Evolutionary conservation across 2,329 filamentous ascomycete genomes (phyloP).

Genomic region (Trematosphaeria pertusa): DNA sequence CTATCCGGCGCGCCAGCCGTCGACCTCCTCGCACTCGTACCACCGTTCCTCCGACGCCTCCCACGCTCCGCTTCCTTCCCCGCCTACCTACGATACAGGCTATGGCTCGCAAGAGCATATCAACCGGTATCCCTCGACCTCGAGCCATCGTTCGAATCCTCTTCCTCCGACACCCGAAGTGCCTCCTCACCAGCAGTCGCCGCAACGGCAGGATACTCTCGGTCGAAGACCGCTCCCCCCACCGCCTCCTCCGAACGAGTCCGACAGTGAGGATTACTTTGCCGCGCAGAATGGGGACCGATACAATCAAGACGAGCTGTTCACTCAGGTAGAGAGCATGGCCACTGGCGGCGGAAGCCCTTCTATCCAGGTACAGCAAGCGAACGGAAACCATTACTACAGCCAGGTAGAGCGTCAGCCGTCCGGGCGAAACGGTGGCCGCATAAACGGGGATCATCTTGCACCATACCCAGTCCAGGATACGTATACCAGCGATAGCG

Average conservation of each 20-base stretch:
- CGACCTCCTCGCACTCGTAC: conserved; percentile 39
- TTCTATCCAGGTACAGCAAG: conserved; percentile 45
- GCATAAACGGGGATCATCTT: conserved; percentile 57
- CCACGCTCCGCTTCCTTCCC: conserved; percentile 45
- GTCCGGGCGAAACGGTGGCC: conserved; percentile 40
- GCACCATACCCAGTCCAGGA: conserved; percentile 45
- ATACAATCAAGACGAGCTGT: conserved; percentile 62
- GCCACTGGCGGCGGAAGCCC: conserved; percentile 42
- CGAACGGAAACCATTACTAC: conserved; percentile 42
- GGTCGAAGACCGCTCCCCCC: conserved; percentile 66
- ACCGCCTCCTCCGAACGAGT: conserved; percentile 63
- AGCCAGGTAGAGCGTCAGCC: conserved; percentile 25
- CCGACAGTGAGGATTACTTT: conserved; percentile 51
- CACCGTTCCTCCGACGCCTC: conserved; percentile 33
- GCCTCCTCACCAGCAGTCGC: conserved; percentile 57
- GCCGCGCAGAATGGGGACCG: conserved; percentile 37
- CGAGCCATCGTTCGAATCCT: conserved; percentile 44
- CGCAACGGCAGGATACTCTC: conserved; percentile 59
- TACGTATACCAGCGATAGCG: conserved; percentile 67
- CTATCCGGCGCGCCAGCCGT: conserved; percentile 38
- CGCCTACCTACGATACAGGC: conserved; percentile 37
- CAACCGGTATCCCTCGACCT: conserved; percentile 40
- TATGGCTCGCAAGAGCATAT: conserved; percentile 36
- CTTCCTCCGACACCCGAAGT: conserved; percentile 59
- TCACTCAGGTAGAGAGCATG: conserved; percentile 63